Conservation (phyloP, 305 asterid genomes). For the Fraxinus sp. region DNA sequence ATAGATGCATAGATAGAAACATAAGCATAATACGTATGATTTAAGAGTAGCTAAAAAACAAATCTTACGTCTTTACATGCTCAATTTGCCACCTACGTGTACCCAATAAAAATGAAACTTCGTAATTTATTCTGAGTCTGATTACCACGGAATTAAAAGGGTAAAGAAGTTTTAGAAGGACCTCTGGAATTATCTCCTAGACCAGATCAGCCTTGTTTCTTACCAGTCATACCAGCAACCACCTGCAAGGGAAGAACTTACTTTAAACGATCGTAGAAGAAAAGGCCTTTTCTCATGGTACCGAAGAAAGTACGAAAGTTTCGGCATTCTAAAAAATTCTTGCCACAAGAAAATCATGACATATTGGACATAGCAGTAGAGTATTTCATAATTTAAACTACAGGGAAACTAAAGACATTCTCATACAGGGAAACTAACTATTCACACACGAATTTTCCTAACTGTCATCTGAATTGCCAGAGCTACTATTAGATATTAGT, state of each 20-base stretch:
- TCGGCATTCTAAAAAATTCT: background rate
- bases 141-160: background rate
- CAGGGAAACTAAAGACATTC: background rate
- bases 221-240: conserved; percentile 63
- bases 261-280: background rate
- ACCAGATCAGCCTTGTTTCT: conserved; percentile 27
- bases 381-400: background rate
- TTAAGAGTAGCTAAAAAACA: background rate
- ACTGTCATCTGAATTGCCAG: background rate
- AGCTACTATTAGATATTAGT: background rate
- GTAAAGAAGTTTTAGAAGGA: background rate
- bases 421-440: background rate
- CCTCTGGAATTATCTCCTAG: background rate
- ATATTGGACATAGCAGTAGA: background rate
- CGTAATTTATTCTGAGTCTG: background rate
- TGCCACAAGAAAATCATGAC: background rate
- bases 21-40: background rate
- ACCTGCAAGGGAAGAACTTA: conserved; percentile 42
- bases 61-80: background rate
- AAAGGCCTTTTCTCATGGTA: background rate
- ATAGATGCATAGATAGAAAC: background rate
- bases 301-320: background rate
- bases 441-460: background rate
- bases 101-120: background rate
- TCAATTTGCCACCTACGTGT: background rate